A percentile compares a stretch with the other conserved stretches of the same genome.
phyloP scores from a whole-genome alignment of 768 basidiomycete genomes.

The Suillus sp. region DNA sequence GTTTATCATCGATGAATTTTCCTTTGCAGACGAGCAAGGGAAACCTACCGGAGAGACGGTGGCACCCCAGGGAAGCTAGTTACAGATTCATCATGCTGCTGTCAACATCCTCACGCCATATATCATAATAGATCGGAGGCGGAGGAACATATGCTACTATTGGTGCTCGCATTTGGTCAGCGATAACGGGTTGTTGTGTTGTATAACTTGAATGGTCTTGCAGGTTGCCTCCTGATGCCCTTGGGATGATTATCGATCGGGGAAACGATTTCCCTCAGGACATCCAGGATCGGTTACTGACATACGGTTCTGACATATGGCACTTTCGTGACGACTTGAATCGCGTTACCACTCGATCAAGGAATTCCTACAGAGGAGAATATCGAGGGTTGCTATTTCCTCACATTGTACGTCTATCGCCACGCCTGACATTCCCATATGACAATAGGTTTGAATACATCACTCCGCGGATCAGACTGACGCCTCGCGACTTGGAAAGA shows the following conservation, averaged over 20 bases:
- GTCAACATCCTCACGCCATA: conserved; percentile 12
- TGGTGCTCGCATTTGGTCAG: conserved; percentile 80
- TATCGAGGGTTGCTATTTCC: conserved; percentile 53
- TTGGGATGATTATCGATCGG: conserved; percentile 86
- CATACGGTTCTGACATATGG: conserved; percentile 79
- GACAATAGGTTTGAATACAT: conserved; percentile 71
- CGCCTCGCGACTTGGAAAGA: conserved; percentile 63
- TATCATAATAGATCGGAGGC: conserved; percentile 71
- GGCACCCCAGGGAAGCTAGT: conserved; percentile 50
- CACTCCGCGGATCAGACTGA: conserved; percentile 69
- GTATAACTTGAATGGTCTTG: neutral
- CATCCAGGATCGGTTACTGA: conserved; percentile 55
- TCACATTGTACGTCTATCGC: conserved; percentile 9
- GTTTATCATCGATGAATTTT: conserved; percentile 89
- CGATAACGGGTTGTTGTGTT: neutral
- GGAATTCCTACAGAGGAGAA: conserved; percentile 78
- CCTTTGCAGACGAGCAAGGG: conserved; percentile 59
- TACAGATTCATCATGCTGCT: neutral
- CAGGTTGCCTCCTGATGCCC: conserved; percentile 63
- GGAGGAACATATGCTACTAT: conserved; percentile 84
- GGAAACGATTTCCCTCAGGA: conserved; percentile 72
- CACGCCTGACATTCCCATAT: conserved; percentile 1
- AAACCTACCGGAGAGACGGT: conserved; percentile 47
- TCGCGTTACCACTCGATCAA: conserved; percentile 64
- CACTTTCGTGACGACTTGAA: conserved; percentile 62